phyloP scores from a whole-genome alignment of 73 alveolate genomes.

The Loxodes magnus region DNA sequence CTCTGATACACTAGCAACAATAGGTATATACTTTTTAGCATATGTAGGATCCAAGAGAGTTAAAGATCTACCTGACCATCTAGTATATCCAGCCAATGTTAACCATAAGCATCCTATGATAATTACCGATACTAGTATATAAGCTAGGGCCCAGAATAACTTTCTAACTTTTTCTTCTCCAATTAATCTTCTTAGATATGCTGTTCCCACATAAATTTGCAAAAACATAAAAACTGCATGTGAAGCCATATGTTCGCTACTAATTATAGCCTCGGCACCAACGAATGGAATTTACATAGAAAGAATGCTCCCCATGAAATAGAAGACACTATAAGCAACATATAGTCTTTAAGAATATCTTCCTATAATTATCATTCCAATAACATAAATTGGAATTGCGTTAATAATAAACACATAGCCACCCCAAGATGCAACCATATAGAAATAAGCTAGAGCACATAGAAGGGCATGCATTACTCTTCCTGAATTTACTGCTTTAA shows the following conservation, averaged over 20 bases:
- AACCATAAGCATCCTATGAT: not conserved
- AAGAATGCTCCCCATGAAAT: conserved; percentile 75
- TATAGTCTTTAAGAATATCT: conserved; percentile 69
- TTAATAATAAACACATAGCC: conserved; percentile 89
- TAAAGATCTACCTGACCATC: conserved; percentile 73
- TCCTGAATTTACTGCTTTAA: conserved; percentile 74
- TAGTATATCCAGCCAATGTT: conserved; percentile 46
- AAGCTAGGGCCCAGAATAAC: not conserved
- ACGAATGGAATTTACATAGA: conserved; percentile 92
- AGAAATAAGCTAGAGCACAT: conserved; percentile 46
- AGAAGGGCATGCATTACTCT: conserved; percentile 52
- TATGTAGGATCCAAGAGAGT: conserved; percentile 82
- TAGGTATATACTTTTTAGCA: conserved; percentile 76
- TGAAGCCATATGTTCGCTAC: conserved; percentile 78
- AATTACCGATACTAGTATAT: too few relatives aligned
- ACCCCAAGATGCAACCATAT: conserved; percentile 90
- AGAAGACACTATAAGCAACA: conserved; percentile 72
- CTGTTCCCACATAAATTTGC: conserved; percentile 18
- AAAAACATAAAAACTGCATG: conserved; percentile 71
- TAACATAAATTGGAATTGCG: conserved; percentile 76
- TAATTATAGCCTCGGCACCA: conserved; percentile 37
- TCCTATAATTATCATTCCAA: conserved; percentile 67
- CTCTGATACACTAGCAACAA: conserved; percentile 84
- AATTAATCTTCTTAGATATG: not conserved
- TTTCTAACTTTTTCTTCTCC: not conserved